These are phyloP conservation scores for Kalmusia sp. DNA, from an alignment of 2,329 filamentous ascomycete genomes.

Conservation along the genomic window DNA sequence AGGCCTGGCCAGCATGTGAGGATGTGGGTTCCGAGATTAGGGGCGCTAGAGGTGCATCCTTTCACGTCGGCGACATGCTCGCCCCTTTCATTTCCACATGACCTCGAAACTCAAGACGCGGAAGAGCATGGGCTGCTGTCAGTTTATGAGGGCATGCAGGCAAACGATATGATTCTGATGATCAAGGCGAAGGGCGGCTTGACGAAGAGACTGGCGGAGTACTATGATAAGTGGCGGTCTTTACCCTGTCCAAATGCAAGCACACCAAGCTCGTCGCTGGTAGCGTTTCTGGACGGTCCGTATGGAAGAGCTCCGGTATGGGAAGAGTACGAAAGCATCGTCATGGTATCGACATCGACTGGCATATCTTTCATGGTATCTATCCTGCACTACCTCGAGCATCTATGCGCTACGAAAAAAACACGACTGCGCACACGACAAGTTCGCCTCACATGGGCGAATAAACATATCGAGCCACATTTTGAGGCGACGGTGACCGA, in stretches of 20 bases:
- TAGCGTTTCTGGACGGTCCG: constrained; percentile 35
- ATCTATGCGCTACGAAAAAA: constrained; percentile 19
- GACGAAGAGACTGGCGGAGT: constrained; percentile 28
- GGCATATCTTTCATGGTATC: constrained; percentile 35
- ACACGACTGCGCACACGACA: constrained; percentile 12
- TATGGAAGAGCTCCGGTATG: constrained; percentile 32
- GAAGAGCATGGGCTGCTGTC: constrained; percentile 18
- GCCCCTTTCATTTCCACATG: constrained; percentile 10
- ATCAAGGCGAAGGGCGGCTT: constrained; percentile 29
- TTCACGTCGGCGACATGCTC: constrained; percentile 41
- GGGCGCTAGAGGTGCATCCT: constrained; percentile 32
- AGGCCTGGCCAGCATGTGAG: constrained; percentile 39
- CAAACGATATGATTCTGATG: constrained; percentile 33
- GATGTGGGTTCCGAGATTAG: constrained; percentile 33
- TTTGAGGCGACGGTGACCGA: constrained; percentile 29
- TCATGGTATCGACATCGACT: constrained; percentile 31
- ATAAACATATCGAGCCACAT: constrained; percentile 32
- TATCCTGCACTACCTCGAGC: constrained; percentile 33
- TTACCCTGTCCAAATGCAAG: constrained; percentile 37
- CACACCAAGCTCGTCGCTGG: constrained; percentile 20
- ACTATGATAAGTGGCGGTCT: constrained; percentile 31
- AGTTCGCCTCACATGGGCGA: constrained; percentile 31
- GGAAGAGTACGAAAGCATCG: constrained; percentile 29
- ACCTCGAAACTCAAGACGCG: constrained; percentile 14
- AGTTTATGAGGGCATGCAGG: not conserved